A percentile compares a stretch with the other conserved stretches of the same genome.
Conservation (phyloP, 805 yeast species). For the Torulaspora quercuum region DNA sequence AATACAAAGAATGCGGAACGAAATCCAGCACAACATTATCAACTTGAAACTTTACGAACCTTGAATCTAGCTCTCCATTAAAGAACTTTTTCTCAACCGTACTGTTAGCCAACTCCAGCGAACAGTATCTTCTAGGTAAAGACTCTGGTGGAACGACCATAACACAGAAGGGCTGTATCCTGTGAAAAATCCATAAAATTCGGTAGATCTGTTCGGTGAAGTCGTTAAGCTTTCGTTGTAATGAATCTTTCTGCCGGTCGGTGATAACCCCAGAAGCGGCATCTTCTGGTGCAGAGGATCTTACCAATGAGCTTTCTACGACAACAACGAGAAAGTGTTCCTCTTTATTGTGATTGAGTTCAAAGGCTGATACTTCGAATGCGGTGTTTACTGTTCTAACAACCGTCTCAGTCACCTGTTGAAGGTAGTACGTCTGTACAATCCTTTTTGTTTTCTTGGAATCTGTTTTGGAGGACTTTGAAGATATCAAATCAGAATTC, state of each 20-base stretch:
- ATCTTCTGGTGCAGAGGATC: constrained; percentile 11
- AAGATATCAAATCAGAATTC: constrained; percentile 1
- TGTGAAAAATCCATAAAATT: constrained; percentile 51
- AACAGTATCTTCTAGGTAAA: constrained; percentile 68
- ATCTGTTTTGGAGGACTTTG: background rate
- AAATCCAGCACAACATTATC: constrained; percentile 37
- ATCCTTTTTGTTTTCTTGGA: constrained; percentile 19
- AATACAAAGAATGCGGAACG: constrained; percentile 34
- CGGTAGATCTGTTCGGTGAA: constrained; percentile 36
- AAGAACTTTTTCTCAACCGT: constrained; percentile 74
- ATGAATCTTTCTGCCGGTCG: constrained; percentile 18
- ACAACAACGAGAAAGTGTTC: constrained; percentile 83
- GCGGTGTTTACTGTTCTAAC: constrained; percentile 78
- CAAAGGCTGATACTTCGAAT: constrained; percentile 89
- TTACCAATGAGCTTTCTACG: constrained; percentile 65
- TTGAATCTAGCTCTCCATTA: constrained; percentile 75
- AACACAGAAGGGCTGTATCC: constrained; percentile 76
- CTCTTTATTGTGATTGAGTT: constrained; percentile 43
- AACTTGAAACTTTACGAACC: constrained; percentile 66
- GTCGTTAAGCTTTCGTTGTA: constrained; percentile 33
- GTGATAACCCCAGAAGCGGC: constrained; percentile 8
- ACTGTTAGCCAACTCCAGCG: constrained; percentile 88
- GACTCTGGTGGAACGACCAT: constrained; percentile 75
- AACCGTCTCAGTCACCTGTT: constrained; percentile 80
- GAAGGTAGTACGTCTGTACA: constrained; percentile 61